Percentiles rank a stretch among this genome's conserved stretches.
Conservation (phyloP, 192 early-diverging fungal species). For the Podila epicladia region DNA sequence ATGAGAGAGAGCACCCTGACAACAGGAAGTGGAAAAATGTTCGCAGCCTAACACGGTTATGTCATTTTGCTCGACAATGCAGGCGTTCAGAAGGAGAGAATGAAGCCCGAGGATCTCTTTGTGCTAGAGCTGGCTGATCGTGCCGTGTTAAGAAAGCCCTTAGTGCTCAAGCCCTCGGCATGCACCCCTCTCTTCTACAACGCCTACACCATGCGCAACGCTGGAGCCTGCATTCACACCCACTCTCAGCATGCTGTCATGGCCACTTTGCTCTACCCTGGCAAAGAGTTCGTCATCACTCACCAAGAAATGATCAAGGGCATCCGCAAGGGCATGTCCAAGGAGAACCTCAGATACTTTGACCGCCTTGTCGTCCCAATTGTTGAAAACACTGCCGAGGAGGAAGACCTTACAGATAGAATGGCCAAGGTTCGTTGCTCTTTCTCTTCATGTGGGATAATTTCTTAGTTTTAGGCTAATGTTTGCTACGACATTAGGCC, state of each 20-base stretch:
- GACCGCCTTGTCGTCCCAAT: slow-evolving; percentile 92
- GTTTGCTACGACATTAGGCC: slow-evolving; percentile 57
- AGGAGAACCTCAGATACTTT: slow-evolving; percentile 75
- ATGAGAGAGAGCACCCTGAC: neutral
- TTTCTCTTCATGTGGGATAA: neutral
- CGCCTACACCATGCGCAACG: slow-evolving; percentile 84
- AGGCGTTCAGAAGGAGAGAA: slow-evolving; percentile 97
- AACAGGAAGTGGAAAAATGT: neutral
- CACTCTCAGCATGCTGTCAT: slow-evolving; percentile 97
- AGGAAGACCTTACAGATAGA: slow-evolving; percentile 88
- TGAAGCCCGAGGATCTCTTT: slow-evolving; percentile 85
- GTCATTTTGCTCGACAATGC: slow-evolving; percentile 30
- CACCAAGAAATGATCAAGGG: slow-evolving; percentile 99
- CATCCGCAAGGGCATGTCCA: slow-evolving; percentile 78
- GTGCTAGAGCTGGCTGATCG: slow-evolving; percentile 74
- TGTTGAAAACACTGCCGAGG: slow-evolving; percentile 95
- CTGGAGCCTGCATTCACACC: slow-evolving; percentile 95
- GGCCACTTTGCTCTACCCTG: slow-evolving; percentile 84
- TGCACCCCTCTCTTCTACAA: slow-evolving; percentile 97
- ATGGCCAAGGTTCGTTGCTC: slow-evolving; percentile 73
- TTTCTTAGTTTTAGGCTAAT: slow-evolving; percentile 2
- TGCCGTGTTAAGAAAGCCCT: slow-evolving; percentile 74
- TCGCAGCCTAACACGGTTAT: neutral
- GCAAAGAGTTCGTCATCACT: slow-evolving; percentile 84
- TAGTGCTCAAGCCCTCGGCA: slow-evolving; percentile 82